A percentile compares a stretch with the other conserved stretches of the same genome.
These are phyloP conservation scores for Ceriops decandra DNA, from an alignment of 345 rosid genomes.

Conservation along the genomic window DNA sequence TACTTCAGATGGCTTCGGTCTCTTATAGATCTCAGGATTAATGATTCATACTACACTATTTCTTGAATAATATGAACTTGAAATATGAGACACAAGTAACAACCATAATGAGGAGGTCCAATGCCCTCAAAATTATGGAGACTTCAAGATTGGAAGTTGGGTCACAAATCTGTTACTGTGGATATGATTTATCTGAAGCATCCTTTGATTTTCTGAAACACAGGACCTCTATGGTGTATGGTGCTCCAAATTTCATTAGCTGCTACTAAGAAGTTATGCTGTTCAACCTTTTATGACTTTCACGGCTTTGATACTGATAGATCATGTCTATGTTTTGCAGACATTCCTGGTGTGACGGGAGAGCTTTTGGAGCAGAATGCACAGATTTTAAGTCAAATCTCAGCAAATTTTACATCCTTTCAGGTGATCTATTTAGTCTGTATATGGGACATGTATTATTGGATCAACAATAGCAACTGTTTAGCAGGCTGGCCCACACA, in stretches of 20 bases:
- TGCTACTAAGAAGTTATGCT: neutral
- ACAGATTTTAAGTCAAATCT: conserved; percentile 65
- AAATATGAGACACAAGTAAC: neutral
- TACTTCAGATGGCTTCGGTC: neutral
- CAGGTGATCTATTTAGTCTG: conserved; percentile 43
- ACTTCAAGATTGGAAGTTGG: neutral
- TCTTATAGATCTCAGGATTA: neutral
- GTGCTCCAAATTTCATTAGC: neutral
- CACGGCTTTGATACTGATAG: conserved; percentile 4
- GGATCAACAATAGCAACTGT: too few relatives aligned
- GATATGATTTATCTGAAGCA: neutral
- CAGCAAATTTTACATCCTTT: conserved; percentile 58
- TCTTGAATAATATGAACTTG: neutral
- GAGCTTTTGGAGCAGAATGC: conserved; percentile 76
- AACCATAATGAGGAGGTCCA: neutral
- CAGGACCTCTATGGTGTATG: neutral
- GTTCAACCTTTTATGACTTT: neutral
- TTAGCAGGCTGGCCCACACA: too few relatives aligned
- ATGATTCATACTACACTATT: neutral
- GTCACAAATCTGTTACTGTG: neutral
- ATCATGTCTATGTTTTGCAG: conserved; percentile 34
- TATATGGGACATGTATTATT: too few relatives aligned
- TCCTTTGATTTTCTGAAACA: neutral
- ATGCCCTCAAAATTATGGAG: neutral
- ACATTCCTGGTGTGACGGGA: conserved; percentile 67